Conservation (phyloP, 2,329 filamentous ascomycete species). For the Cucurbitaria berberidis region DNA sequence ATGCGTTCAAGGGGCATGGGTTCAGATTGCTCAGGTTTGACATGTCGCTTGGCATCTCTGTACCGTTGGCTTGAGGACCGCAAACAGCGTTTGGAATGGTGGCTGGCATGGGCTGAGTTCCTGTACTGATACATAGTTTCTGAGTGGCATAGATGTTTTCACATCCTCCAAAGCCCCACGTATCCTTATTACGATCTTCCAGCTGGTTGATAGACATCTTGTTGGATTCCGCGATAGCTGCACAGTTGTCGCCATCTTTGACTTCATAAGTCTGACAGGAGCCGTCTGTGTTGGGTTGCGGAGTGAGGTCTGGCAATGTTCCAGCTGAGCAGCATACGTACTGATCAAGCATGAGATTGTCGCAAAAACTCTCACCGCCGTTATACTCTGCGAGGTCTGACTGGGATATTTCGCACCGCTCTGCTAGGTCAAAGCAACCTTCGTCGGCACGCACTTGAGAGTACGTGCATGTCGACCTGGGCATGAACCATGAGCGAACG, state of each 20-base stretch:
- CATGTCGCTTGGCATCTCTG: conserved; percentile 7
- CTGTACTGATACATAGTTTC: too few species aligned
- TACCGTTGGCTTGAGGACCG: conserved; percentile 55
- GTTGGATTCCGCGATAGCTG: conserved; percentile 40
- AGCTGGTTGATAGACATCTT: conserved; percentile 49
- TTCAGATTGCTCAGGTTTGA: conserved; percentile 17
- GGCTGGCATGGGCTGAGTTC: too few species aligned
- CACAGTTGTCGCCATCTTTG: conserved; percentile 45
- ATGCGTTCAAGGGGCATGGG: conserved; percentile 19
- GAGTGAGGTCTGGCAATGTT: background rate
- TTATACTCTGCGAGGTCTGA: too few species aligned
- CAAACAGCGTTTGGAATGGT: conserved; percentile 48
- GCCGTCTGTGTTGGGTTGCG: conserved; percentile 30
- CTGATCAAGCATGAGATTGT: background rate
- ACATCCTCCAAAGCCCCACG: conserved; percentile 56
- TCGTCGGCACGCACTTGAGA: too few species aligned
- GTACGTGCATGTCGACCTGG: too few species aligned
- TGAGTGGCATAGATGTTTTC: background rate
- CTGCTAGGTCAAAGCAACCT: too few species aligned
- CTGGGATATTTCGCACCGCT: too few species aligned
- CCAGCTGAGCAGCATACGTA: background rate
- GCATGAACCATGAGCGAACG: too few species aligned
- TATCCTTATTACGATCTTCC: conserved; percentile 50
- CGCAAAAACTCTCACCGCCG: too few species aligned
- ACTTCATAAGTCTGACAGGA: conserved; percentile 49